phyloP scores from a whole-genome alignment of 2,329 filamentous ascomycete genomes.

The Cryphonectria naterciae region DNA sequence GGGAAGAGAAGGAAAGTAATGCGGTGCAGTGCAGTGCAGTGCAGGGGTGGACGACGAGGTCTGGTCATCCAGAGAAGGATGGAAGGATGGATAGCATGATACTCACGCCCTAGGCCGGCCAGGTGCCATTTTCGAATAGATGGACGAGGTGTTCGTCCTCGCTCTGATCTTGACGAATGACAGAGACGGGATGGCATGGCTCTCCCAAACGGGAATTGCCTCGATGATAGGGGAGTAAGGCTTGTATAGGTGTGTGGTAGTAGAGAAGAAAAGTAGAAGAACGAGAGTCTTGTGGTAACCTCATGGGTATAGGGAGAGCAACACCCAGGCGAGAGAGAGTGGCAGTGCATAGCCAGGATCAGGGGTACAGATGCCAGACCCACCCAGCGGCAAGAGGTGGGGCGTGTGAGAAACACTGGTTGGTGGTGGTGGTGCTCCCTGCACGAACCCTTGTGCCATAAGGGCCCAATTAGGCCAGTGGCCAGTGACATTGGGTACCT shows the following conservation, averaged over 20 bases:
- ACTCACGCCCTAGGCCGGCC: conserved; percentile 46
- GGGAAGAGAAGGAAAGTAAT: conserved; percentile 13
- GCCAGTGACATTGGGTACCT: too few species aligned
- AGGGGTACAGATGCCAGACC: background rate
- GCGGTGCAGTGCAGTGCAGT: conserved; percentile 21
- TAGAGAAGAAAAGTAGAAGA: background rate
- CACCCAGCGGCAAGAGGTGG: conserved; percentile 1
- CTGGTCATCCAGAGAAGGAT: too few species aligned
- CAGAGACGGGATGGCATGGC: conserved; percentile 20
- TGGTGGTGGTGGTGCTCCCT: background rate
- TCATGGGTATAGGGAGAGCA: background rate
- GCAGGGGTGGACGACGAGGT: conserved; percentile 31
- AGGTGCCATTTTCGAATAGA: conserved; percentile 29
- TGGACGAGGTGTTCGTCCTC: conserved; percentile 13
- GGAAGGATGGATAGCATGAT: background rate
- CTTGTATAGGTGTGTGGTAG: conserved; percentile 2
- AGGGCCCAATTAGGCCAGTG: background rate
- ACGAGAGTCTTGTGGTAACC: background rate
- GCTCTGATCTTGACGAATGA: conserved; percentile 11
- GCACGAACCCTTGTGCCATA: background rate
- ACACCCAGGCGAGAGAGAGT: background rate
- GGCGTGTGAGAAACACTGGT: background rate
- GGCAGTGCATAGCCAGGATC: conserved; percentile 3
- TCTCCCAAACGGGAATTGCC: conserved; percentile 21
- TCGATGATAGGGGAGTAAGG: background rate